These are phyloP conservation scores for Xerophyta viscosa DNA, from an alignment of 106 monocot genomes.

Conservation along the genomic window DNA sequence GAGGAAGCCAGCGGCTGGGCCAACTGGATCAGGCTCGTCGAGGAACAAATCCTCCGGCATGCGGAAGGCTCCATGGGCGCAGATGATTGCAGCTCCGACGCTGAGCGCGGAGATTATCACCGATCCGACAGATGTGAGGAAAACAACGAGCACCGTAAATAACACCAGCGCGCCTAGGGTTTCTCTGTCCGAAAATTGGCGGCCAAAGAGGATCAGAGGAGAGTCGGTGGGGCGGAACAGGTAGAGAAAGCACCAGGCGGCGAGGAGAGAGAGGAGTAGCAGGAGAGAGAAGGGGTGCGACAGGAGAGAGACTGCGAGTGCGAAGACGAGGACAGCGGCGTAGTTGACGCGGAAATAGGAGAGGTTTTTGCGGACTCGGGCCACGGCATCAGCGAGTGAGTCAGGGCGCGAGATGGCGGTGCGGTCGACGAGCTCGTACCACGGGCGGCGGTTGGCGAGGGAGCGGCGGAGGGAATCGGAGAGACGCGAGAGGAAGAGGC, in stretches of 20 bases:
- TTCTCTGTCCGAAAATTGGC: conserved; percentile 41
- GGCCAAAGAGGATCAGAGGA: conserved; percentile 34
- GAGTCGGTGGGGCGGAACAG: conserved; percentile 41
- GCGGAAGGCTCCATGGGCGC: conserved; percentile 33
- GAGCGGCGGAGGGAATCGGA: conserved; percentile 18
- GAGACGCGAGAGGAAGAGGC: conserved; percentile 24
- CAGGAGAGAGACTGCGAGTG: conserved; percentile 41
- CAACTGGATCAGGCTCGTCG: conserved; percentile 30
- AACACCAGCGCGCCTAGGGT: conserved; percentile 23
- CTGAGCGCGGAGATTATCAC: conserved; percentile 30
- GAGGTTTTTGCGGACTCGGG: conserved; percentile 41
- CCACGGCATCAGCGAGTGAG: conserved; percentile 20
- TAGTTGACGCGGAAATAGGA: conserved; percentile 51
- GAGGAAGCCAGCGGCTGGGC: conserved; percentile 18
- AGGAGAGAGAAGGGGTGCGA: conserved; percentile 48
- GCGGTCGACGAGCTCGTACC: conserved; percentile 43
- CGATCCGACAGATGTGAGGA: conserved; percentile 42
- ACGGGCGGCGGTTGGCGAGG: conserved; percentile 36
- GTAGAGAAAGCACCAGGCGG: conserved; percentile 45
- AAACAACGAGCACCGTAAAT: conserved; percentile 26
- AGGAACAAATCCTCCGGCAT: conserved; percentile 43
- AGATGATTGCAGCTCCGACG: conserved; percentile 22
- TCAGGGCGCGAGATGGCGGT: conserved; percentile 47
- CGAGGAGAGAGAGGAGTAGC: conserved; percentile 30
- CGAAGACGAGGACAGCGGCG: conserved; percentile 20